A percentile compares a stretch with the other conserved stretches of the same genome.
Conservation (phyloP, 192 early-diverging fungal species). For the Coemansia sp. region DNA sequence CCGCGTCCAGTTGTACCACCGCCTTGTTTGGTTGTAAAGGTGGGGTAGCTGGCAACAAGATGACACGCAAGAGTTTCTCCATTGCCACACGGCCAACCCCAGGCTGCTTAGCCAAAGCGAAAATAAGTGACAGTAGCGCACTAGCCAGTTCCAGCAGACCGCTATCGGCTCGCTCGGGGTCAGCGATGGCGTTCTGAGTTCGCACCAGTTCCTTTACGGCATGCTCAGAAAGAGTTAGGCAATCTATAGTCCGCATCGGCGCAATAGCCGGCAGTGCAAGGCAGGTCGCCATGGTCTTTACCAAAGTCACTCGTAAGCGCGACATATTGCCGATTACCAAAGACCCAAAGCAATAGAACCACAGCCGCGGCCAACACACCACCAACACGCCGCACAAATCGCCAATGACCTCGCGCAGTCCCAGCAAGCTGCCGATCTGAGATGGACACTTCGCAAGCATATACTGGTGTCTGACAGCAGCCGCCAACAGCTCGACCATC, state of each 20-base stretch:
- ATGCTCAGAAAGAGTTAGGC: constrained; percentile 20
- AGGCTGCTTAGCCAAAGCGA: not conserved
- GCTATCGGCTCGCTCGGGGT: not conserved
- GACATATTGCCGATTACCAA: not conserved
- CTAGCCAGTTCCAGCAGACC: constrained; percentile 21
- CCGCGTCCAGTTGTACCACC: not conserved
- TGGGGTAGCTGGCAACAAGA: constrained; percentile 5
- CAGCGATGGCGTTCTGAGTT: constrained; percentile 22
- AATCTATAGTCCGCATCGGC: constrained; percentile 18
- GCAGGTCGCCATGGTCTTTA: constrained; percentile 6
- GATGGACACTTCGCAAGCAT: constrained; percentile 2
- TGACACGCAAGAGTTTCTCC: constrained; percentile 25
- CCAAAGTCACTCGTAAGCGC: constrained; percentile 19
- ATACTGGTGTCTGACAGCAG: constrained; percentile 13
- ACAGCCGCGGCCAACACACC: constrained; percentile 34
- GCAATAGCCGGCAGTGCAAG: not conserved
- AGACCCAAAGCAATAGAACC: constrained; percentile 27
- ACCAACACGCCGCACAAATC: constrained; percentile 28
- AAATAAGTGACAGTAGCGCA: constrained; percentile 24
- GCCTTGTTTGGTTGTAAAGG: not conserved
- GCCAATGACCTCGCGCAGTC: constrained; percentile 17
- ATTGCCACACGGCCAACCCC: constrained; percentile 28
- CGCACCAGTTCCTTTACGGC: constrained; percentile 30
- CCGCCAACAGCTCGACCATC: constrained; percentile 23
- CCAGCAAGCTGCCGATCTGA: not conserved